Evolutionary conservation across 495 filamentous ascomycete species (phyloP).

Genomic region (Xylaria cubensis): DNA sequence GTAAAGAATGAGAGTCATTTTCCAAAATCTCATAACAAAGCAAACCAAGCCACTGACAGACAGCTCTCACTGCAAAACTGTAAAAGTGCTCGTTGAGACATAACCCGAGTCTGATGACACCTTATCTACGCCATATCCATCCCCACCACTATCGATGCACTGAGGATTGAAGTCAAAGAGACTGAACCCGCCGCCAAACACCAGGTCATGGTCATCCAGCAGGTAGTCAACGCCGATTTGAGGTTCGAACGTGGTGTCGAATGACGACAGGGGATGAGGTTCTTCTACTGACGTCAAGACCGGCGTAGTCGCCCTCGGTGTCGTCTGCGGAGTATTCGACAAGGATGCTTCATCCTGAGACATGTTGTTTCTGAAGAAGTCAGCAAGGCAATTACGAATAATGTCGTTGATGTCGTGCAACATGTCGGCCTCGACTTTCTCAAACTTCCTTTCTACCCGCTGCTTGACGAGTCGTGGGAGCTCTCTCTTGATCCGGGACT

Average conservation of each 20-base stretch:
- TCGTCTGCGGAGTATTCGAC: slow-evolving; percentile 32
- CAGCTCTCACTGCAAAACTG: slow-evolving; percentile 16
- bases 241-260: slow-evolving; percentile 24
- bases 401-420: slow-evolving; percentile 35
- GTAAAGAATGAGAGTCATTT: background rate
- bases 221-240: slow-evolving; percentile 29
- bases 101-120: slow-evolving; percentile 36
- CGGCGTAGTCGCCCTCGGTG: slow-evolving; percentile 36
- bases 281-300: slow-evolving; percentile 26
- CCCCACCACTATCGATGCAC: slow-evolving; percentile 23
- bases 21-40: background rate
- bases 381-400: slow-evolving; percentile 32
- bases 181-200: slow-evolving; percentile 19
- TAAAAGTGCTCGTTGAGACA: slow-evolving; percentile 32
- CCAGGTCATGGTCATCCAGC: slow-evolving; percentile 23
- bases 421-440: slow-evolving; percentile 34
- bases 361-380: slow-evolving; percentile 34
- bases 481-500: slow-evolving; percentile 37
- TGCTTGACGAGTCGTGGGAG: slow-evolving; percentile 37
- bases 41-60: background rate
- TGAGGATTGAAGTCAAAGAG: slow-evolving; percentile 25
- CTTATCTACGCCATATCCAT: slow-evolving; percentile 28
- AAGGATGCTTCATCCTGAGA: slow-evolving; percentile 33
- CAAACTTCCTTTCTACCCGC: slow-evolving; percentile 36
- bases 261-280: background rate